Base-by-base conservation (phyloP, 768 basidiomycete species). In the Artomyces pyxidatus region DNA sequence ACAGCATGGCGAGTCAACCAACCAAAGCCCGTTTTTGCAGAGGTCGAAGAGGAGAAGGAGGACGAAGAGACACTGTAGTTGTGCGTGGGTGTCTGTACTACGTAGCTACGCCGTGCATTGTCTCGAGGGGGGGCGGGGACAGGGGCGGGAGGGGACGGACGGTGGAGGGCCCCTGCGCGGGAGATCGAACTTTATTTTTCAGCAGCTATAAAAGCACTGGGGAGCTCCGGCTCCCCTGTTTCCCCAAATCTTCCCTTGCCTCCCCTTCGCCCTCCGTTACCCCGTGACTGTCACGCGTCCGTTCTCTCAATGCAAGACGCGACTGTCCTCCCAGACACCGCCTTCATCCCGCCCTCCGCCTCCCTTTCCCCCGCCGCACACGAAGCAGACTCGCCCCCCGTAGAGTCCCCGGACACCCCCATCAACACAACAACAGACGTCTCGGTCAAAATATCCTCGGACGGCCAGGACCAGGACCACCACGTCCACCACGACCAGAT, bases 1-100 rank as follows among this genome's bases (percentile, higher is more conserved):
- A 57, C 71, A 93, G 90, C 91, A 32, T 92, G 91, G 90, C 78
- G 74, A 68, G 67, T 71, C 59, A 92, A 85, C 68, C 90, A 94
- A 63, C 90, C 92, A 47, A 80, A 82, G 64, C 80, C 91, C 0
- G 87, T 95, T 51, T 94, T 94, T 63, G 78, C 81, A 42, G 70
- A 80, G 51, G 76, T 65, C 48, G 71, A 74, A 55, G 71, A 76
- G 58, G 71, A 76, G 46, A 74, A 78, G 56, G 78, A 81, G 52
- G 73, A 77, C 50, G 77, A 81, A 53, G 71, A 76, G 53, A 75
- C 78, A 59, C 64, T 70, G 40, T 56, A 67, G 60, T 61, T 70
- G 58, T 48, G 52, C 54, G 57, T 59, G 51, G 23, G 45, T 30
- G 37, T 49, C 56, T 56, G 56, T 41, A 45, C 41, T 55, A 45